These are phyloP conservation scores for Trametes polyzona DNA, from an alignment of 1,284 basidiomycete species.

Conservation along the genomic window DNA sequence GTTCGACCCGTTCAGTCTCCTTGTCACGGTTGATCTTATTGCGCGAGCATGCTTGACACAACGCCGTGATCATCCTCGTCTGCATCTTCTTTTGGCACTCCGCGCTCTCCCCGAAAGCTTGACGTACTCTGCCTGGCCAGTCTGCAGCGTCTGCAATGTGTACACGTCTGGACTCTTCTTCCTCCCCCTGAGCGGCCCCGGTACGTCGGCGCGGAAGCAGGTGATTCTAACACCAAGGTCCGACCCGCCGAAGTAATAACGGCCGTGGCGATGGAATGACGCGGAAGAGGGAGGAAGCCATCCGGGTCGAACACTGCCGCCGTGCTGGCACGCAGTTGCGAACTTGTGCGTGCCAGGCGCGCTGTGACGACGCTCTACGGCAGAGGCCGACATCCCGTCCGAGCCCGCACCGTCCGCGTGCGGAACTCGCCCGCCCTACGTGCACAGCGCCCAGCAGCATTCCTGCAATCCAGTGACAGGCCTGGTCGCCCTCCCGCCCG, in stretches of 20 bases:
- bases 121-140: background rate
- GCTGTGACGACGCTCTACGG: background rate
- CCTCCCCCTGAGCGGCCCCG: background rate
- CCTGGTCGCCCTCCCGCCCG: background rate
- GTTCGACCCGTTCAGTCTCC: background rate
- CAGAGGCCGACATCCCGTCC: background rate
- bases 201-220: background rate
- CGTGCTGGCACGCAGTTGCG: background rate
- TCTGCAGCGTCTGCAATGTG: background rate
- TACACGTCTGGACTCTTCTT: too few relatives aligned
- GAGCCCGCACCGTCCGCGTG: background rate
- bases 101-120: too few relatives aligned
- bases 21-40: background rate
- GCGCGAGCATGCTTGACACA: background rate
- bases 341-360: background rate
- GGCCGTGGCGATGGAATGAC: constrained; percentile 4
- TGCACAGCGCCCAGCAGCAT: background rate
- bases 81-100: background rate
- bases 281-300: background rate
- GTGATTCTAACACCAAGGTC: constrained; percentile 3
- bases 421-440: background rate
- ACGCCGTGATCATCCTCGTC: background rate
- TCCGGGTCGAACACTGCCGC: background rate
- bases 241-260: constrained; percentile 5
- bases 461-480: background rate